Evolutionary conservation across 2,329 filamentous ascomycete species (phyloP), one percentile per base, ranked within the genome.

Genomic region (Penicillium sp.): DNA sequence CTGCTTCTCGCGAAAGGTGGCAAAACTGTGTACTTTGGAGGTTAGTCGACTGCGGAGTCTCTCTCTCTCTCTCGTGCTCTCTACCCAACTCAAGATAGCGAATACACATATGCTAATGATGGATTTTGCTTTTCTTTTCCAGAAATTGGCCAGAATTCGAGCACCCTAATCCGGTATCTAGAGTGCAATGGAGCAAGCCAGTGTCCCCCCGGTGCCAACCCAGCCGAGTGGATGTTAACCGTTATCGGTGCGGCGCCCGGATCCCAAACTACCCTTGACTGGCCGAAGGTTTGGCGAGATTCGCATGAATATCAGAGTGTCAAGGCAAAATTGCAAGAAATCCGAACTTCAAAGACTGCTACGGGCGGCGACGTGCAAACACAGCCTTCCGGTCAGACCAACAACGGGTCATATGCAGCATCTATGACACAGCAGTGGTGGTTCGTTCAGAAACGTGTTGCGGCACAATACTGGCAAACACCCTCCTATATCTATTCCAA

Each of bases 401-500:
- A 38, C 17, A 38, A 19, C 8, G 17, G 17, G 17, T 38, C 17
- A 19, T 38, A 38, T 38, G 37, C 37, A 9, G 37, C 37, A 38
- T 2, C 37, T n/a, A n/a, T 40, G 77, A 64, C 89, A 87, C 74
- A 82, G 9, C 53, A 25, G 13, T 38, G 17, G 13, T 90, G 93
- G 70, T 94, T 94, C 59, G 90, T 91, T 50, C 82, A 84, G 23
- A 74, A 81, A 62, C 89, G 91, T 67, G 88, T 93, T 33, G 93
- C 93, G 78, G 83, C 91, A 72, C 91, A 95, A 73, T 93, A 93
- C 81, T 95, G 91, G 90, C 88, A 91, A 59, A 91, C 87, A 0
- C 91, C 91, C 0, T 84, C 86, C 2, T 95, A 95, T 78, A 92
- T 95, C 73, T 94, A 92, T 77, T 87, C 89, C 69, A 95, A 95